A percentile compares a stretch with the other conserved stretches of the same genome.
Conservation (phyloP, 306 rosid species). For the Datisca glomerata region DNA sequence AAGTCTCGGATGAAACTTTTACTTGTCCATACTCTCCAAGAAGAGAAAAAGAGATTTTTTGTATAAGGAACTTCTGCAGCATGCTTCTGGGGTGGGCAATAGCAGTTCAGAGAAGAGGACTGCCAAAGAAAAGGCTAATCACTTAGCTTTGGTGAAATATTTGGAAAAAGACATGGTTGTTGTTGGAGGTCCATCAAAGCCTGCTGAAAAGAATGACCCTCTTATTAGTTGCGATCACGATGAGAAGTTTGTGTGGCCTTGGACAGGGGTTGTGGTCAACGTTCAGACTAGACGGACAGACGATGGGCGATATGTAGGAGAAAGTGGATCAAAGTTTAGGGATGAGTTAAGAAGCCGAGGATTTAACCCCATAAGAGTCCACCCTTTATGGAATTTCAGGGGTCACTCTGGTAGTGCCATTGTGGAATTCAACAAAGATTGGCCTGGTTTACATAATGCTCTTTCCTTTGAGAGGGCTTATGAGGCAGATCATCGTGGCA, state of each 20-base stretch:
- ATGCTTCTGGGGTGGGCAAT: slow-evolving; percentile 88
- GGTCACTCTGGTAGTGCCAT: slow-evolving; percentile 80
- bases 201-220: slow-evolving; percentile 30
- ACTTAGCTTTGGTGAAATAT: slow-evolving; percentile 61
- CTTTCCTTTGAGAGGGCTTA: slow-evolving; percentile 78
- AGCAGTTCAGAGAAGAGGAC: slow-evolving; percentile 71
- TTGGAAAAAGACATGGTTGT: slow-evolving; percentile 42
- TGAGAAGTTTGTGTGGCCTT: slow-evolving; percentile 82
- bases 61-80: slow-evolving; percentile 61
- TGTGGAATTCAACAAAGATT: slow-evolving; percentile 71
- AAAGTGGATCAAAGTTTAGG: slow-evolving; percentile 83
- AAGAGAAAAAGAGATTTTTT: slow-evolving; percentile 44
- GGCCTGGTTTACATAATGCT: slow-evolving; percentile 74
- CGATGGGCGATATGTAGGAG: slow-evolving; percentile 62
- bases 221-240: slow-evolving; percentile 31
- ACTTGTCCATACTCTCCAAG: slow-evolving; percentile 65
- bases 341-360: slow-evolving; percentile 70
- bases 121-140: slow-evolving; percentile 62
- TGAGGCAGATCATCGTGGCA: slow-evolving; percentile 62
- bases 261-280: slow-evolving; percentile 84
- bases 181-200: slow-evolving; percentile 36
- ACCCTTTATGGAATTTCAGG: slow-evolving; percentile 42
- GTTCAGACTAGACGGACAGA: slow-evolving; percentile 51
- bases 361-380: slow-evolving; percentile 63
- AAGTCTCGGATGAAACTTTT: slow-evolving; percentile 38